A percentile compares a stretch with the other conserved stretches of the same genome.
Evolutionary conservation across 2,329 filamentous ascomycete genomes (phyloP).

Genomic region (Microsporum ferrugineum): DNA sequence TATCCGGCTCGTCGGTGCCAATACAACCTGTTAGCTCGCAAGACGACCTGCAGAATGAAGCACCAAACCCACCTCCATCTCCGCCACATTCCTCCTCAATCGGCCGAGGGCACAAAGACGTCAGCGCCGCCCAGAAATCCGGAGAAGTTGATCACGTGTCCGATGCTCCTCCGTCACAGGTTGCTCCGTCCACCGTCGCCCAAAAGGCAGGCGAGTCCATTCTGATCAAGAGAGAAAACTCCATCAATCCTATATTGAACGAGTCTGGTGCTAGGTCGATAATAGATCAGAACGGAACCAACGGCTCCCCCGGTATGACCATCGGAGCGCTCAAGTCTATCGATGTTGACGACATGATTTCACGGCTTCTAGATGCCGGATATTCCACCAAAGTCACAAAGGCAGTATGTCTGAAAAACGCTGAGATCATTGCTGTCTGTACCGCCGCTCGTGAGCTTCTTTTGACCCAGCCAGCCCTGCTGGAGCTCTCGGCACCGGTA

Average conservation of each 20-base stretch:
- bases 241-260: constrained; percentile 54
- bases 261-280: constrained; percentile 27
- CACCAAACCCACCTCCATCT: constrained; percentile 61
- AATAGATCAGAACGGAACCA: constrained; percentile 28
- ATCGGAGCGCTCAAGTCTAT: constrained; percentile 87
- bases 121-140: constrained; percentile 67
- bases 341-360: constrained; percentile 95
- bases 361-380: constrained; percentile 80
- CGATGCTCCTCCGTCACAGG: constrained; percentile 68
- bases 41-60: constrained; percentile 36
- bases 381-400: constrained; percentile 97
- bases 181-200: constrained; percentile 44
- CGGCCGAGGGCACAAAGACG: constrained; percentile 62
- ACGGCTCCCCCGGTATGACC: constrained; percentile 52
- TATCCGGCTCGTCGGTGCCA: constrained; percentile 24
- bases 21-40: constrained; percentile 22
- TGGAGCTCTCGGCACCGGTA: constrained; percentile 87
- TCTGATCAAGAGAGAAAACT: constrained; percentile 65
- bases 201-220: constrained; percentile 80
- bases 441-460: constrained; percentile 79
- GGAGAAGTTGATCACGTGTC: constrained; percentile 93
- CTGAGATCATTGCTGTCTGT: constrained; percentile 91
- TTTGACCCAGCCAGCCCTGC: constrained; percentile 76
- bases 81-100: constrained; percentile 66
- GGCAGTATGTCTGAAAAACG: constrained; percentile 92